Evolutionary conservation across 495 filamentous ascomycete species (phyloP).

Genomic region (Filosporella fistucella): DNA sequence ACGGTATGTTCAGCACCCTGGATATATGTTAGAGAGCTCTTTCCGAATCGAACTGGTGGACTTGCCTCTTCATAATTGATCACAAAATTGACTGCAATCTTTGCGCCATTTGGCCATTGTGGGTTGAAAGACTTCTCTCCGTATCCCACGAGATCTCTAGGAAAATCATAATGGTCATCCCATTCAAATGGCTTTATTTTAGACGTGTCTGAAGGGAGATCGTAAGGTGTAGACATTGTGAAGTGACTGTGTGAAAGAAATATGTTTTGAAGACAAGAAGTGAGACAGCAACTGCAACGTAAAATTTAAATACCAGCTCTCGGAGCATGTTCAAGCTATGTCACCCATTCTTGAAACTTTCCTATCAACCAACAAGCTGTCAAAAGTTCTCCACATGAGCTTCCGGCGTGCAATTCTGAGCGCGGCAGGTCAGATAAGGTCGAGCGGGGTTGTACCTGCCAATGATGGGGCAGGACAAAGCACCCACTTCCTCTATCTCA

Average conservation of each 20-base stretch:
- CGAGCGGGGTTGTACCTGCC: too few species aligned
- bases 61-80: slow-evolving; percentile 34
- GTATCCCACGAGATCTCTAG: slow-evolving; percentile 24
- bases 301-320: too few species aligned
- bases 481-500: too few species aligned
- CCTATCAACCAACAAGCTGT: too few species aligned
- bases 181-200: slow-evolving; percentile 18
- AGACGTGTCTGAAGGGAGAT: slow-evolving; percentile 13
- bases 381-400: too few species aligned
- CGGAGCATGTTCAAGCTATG: too few species aligned
- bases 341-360: too few species aligned
- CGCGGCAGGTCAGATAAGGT: too few species aligned
- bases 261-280: background rate
- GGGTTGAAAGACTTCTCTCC: slow-evolving; percentile 29
- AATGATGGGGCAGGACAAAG: too few species aligned
- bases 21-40: slow-evolving; percentile 11
- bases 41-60: slow-evolving; percentile 3
- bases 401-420: too few species aligned
- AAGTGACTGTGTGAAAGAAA: background rate
- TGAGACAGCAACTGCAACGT: background rate
- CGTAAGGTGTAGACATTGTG: slow-evolving; percentile 21
- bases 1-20: slow-evolving; percentile 7
- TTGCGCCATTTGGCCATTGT: slow-evolving; percentile 34
- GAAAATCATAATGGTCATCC: slow-evolving; percentile 20
- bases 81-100: slow-evolving; percentile 33